A percentile compares a stretch with the other conserved stretches of the same genome.
Conservation (phyloP, 805 yeast species). For the Suhomyces tanzawaensis region DNA sequence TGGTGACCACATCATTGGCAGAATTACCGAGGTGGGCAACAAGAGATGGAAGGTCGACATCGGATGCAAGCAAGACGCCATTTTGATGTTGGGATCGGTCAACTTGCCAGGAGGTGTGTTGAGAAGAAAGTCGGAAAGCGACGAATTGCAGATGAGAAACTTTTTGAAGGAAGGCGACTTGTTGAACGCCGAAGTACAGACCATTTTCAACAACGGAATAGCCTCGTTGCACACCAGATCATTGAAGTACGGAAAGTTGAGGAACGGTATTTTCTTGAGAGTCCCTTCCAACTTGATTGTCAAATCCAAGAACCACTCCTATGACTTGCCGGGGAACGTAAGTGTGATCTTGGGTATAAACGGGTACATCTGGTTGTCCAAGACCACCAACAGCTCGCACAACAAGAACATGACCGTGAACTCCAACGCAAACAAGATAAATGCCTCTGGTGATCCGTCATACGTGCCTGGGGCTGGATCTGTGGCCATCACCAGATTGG, state of each 20-base stretch:
- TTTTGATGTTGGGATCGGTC: conserved; percentile 89
- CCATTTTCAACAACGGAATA: conserved; percentile 82
- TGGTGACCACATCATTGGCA: conserved; percentile 93
- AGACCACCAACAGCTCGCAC: conserved; percentile 44
- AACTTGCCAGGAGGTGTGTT: conserved; percentile 96
- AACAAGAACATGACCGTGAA: conserved; percentile 17
- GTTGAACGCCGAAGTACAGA: conserved; percentile 93
- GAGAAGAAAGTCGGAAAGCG: conserved; percentile 90
- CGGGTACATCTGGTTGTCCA: conserved; percentile 90
- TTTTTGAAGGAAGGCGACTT: conserved; percentile 95
- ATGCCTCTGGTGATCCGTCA: conserved; percentile 37
- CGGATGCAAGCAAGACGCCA: conserved; percentile 92
- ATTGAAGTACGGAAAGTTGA: conserved; percentile 87
- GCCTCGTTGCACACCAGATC: conserved; percentile 96
- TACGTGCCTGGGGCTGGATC: conserved; percentile 59
- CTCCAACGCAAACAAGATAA: conserved; percentile 30
- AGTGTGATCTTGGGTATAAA: conserved; percentile 90
- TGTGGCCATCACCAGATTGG: conserved; percentile 77
- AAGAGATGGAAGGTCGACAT: conserved; percentile 96
- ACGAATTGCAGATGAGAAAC: conserved; percentile 93
- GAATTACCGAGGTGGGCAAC: conserved; percentile 90
- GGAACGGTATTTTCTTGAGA: conserved; percentile 80
- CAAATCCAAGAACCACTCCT: conserved; percentile 83
- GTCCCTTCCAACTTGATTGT: conserved; percentile 84
- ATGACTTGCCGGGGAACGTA: conserved; percentile 90